Base-by-base conservation (phyloP, 129 eudicot species). In the Saposhnikovia divaricata region DNA sequence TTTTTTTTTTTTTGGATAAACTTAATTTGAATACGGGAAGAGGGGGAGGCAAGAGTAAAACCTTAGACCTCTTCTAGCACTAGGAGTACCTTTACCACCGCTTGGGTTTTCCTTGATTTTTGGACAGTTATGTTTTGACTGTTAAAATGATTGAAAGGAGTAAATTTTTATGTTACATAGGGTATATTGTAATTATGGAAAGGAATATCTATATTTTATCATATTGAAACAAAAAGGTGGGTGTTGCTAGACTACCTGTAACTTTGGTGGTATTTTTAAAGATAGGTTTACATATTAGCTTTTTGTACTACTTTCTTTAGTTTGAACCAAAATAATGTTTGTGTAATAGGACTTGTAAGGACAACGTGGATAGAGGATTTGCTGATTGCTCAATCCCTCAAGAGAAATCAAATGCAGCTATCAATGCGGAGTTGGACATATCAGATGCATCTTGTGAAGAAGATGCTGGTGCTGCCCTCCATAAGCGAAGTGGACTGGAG, bases 321-420 rank as follows among this genome's bases (percentile, higher is more conserved):
- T 37, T 77, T 8, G 65, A 39, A 40, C 34, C 37, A 3, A n/a
- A 61, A n/a, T 25, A 14, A 12, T 55, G 80, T 15, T 57, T 19
- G 61, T 59, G 72, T 61, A 81, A 51, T 66, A 95, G 98, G 98
- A 86, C 89, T 65, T 95, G 98, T 71, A 87, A 89, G 88, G 97
- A 95, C 85, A 95, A 95, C 85, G 78, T 77, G 84, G 98, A 95
- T 85, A 85, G 90, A 85, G 79, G 75, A 23, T 92, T 90, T 42
- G 91, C 89, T 57, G 88, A 85, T 83, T 95, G 98, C 90, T 87
- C 90, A 69, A 88, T 92, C 81, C 96, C 91, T 48, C 98, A 95
- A 87, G 98, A 92, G 86, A 95, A 83, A 87, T 92, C 98, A 48
- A 88, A 92, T 85, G 91, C 97, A 48, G 94, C 87, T 51, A 92